These are phyloP conservation scores for Mortierella sp. DNA, from an alignment of 371 early-diverging fungal species.

Conservation along the genomic window DNA sequence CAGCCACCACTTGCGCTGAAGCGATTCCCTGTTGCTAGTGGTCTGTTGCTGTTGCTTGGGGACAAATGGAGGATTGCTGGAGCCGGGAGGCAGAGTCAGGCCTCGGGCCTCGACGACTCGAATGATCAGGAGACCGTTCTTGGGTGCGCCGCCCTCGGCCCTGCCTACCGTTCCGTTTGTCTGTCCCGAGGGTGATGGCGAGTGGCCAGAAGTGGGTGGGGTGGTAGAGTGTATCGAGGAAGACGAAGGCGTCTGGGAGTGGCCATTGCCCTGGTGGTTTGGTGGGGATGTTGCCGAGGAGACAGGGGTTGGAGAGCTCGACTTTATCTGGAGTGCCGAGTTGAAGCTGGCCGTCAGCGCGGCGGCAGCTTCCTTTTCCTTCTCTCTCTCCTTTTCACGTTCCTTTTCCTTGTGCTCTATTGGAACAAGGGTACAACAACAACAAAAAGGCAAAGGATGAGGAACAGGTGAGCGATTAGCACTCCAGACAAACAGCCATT, in stretches of 20 bases:
- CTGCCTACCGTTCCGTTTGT: constrained; percentile 19
- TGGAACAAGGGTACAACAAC: background rate
- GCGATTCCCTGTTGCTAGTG: constrained; percentile 73
- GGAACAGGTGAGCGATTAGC: constrained; percentile 2
- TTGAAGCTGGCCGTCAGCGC: constrained; percentile 47
- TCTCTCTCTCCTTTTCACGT: constrained; percentile 44
- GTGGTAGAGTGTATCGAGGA: constrained; percentile 31
- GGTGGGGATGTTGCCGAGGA: constrained; percentile 36
- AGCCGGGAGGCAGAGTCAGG: constrained; percentile 69
- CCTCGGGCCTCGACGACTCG: constrained; percentile 87
- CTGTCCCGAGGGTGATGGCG: constrained; percentile 33
- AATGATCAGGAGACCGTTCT: constrained; percentile 79
- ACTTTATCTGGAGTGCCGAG: constrained; percentile 36
- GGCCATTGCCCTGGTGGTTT: constrained; percentile 40
- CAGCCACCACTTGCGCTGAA: constrained; percentile 83
- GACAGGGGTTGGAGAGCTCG: constrained; percentile 19
- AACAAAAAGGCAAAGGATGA: background rate
- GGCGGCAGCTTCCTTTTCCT: constrained; percentile 45
- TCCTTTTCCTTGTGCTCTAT: constrained; percentile 57
- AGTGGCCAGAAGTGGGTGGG: constrained; percentile 20
- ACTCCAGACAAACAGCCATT: constrained; percentile 7
- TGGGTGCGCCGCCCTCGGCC: constrained; percentile 26
- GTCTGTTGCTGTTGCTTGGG: constrained; percentile 57
- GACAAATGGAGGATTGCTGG: constrained; percentile 59
- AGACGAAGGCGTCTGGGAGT: constrained; percentile 32